Conservation (phyloP, 306 rosid species). For the Malus asiatica region DNA sequence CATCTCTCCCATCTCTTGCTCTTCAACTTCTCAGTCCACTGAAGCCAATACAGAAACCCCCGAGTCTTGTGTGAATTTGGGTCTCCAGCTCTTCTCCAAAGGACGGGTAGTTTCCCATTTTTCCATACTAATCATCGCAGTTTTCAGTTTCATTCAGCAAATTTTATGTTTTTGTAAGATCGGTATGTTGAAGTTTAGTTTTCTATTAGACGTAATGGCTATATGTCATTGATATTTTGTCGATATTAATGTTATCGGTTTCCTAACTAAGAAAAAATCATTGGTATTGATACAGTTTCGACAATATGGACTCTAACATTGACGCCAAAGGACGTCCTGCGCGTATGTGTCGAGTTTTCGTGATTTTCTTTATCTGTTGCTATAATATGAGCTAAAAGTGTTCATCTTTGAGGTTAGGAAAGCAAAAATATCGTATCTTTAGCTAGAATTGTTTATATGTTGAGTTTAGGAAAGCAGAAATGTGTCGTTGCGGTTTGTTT, state of each 20-base stretch:
- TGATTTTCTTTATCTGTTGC: not conserved
- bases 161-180: not conserved
- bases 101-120: conserved; percentile 53
- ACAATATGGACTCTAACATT: too few relatives aligned
- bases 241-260: too few relatives aligned
- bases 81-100: conserved; percentile 87
- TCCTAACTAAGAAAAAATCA: too few relatives aligned
- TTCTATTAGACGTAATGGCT: too few relatives aligned
- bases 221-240: too few relatives aligned
- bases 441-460: not conserved
- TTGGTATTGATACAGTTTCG: too few relatives aligned
- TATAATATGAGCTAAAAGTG: not conserved
- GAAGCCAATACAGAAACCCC: conserved; percentile 56
- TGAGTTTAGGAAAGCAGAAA: not conserved
- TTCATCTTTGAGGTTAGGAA: not conserved
- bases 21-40: conserved; percentile 65
- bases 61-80: conserved; percentile 75
- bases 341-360: too few relatives aligned
- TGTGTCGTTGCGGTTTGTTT: not conserved
- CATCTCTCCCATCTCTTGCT: conserved; percentile 31
- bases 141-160: not conserved
- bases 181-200: not conserved
- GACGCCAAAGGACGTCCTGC: too few relatives aligned
- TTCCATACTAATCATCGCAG: not conserved
- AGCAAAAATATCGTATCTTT: not conserved